Evolutionary conservation across 495 filamentous ascomycete genomes (phyloP).

Genomic region (Talaromyces nanjingensis): DNA sequence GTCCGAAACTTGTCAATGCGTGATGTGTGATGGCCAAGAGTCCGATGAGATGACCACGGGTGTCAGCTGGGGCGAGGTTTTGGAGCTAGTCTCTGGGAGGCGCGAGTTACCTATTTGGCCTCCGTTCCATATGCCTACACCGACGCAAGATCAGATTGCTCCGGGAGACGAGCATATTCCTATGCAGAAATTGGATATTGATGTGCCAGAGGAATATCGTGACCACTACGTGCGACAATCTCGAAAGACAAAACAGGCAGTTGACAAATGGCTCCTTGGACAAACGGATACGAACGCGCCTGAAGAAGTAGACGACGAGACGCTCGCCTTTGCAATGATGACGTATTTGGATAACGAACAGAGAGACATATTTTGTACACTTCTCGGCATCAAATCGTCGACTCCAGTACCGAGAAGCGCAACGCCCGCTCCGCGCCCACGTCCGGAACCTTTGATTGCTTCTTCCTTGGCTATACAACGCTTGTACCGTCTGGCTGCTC

Average conservation of each 20-base stretch:
- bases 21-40: slow-evolving; percentile 64
- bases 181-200: slow-evolving; percentile 79
- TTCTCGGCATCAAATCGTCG: slow-evolving; percentile 61
- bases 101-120: slow-evolving; percentile 82
- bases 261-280: slow-evolving; percentile 77
- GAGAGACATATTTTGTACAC: slow-evolving; percentile 67
- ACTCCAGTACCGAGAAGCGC: slow-evolving; percentile 35
- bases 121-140: slow-evolving; percentile 62
- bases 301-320: slow-evolving; percentile 86
- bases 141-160: slow-evolving; percentile 47
- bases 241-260: slow-evolving; percentile 73
- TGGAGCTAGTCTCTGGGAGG: slow-evolving; percentile 86
- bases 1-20: slow-evolving; percentile 67
- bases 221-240: slow-evolving; percentile 84
- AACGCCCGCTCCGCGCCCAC: slow-evolving; percentile 42
- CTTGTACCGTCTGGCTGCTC: slow-evolving; percentile 64
- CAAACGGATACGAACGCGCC: slow-evolving; percentile 70
- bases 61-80: slow-evolving; percentile 93
- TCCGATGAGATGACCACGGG: slow-evolving; percentile 51
- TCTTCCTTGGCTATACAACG: slow-evolving; percentile 73
- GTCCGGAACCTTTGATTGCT: slow-evolving; percentile 62
- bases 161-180: slow-evolving; percentile 48
- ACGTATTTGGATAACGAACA: slow-evolving; percentile 75
- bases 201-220: slow-evolving; percentile 83
- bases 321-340: slow-evolving; percentile 83